phyloP scores from a whole-genome alignment of 345 rosid species.

The Stellera chamaejasme region DNA sequence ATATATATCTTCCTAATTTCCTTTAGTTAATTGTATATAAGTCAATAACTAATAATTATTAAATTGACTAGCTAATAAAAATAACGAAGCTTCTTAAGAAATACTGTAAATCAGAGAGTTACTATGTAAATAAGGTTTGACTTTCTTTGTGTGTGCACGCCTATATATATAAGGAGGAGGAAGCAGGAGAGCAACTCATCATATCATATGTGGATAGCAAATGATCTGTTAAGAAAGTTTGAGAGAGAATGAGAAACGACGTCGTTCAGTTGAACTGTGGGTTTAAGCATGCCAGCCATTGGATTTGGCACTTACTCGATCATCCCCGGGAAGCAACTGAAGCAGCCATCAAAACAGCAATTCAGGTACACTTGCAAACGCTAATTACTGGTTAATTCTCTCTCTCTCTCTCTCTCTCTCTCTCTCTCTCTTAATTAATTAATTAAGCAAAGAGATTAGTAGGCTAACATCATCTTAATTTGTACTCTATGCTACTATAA shows the following conservation, averaged over 20 bases:
- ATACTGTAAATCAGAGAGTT: conserved; percentile 10
- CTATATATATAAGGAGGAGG: conserved; percentile 20
- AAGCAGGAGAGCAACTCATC: neutral
- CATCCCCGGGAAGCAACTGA: conserved; percentile 37
- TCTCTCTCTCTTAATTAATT: neutral
- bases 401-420: neutral
- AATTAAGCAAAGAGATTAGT: neutral
- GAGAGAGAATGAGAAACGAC: conserved; percentile 29
- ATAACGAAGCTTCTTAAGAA: conserved; percentile 19
- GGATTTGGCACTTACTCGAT: conserved; percentile 85
- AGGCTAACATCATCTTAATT: no score
- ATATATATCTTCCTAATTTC: conserved; percentile 2
- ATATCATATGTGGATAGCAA: neutral
- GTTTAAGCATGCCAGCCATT: conserved; percentile 52
- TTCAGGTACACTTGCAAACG: conserved; percentile 38
- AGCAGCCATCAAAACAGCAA: conserved; percentile 53
- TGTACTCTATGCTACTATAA: neutral
- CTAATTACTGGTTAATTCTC: neutral
- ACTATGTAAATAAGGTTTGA: conserved; percentile 33
- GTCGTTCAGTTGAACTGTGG: conserved; percentile 54
- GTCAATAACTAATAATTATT: neutral
- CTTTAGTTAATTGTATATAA: neutral
- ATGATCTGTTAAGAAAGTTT: neutral
- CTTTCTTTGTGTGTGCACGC: conserved; percentile 18
- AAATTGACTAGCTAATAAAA: conserved; percentile 7